phyloP scores from a whole-genome alignment of 176 grass and related monocot species.

The Melocanna baccifera region DNA sequence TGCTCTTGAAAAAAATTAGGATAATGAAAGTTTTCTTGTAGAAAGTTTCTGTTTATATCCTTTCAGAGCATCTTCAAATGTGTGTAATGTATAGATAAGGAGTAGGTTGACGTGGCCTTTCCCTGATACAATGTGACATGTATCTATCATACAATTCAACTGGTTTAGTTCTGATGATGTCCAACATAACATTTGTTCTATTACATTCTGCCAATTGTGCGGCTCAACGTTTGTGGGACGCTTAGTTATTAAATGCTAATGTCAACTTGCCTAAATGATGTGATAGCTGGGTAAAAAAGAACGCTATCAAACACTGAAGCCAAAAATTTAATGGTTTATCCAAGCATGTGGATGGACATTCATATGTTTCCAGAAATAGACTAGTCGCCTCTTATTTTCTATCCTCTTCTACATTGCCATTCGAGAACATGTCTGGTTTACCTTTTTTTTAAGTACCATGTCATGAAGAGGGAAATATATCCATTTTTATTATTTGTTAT shows the following conservation, averaged over 20 bases:
- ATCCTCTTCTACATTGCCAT: neutral
- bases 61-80: neutral
- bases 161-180: neutral
- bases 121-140: neutral
- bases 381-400: neutral
- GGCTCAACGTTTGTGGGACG: neutral
- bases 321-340: neutral
- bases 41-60: neutral
- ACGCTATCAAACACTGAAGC: neutral
- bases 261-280: neutral
- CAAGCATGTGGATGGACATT: neutral
- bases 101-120: neutral
- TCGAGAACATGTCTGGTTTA: neutral
- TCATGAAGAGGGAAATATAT: neutral
- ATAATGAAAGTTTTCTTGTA: neutral
- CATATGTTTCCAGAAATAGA: neutral
- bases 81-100: neutral
- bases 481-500: neutral
- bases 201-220: too few relatives aligned
- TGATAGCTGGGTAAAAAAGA: neutral
- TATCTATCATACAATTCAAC: neutral
- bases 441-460: neutral
- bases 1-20: neutral
- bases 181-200: neutral
- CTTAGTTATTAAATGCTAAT: neutral